Conservation (phyloP, 2,329 filamentous ascomycete species). For the Aspergillus fructus region DNA sequence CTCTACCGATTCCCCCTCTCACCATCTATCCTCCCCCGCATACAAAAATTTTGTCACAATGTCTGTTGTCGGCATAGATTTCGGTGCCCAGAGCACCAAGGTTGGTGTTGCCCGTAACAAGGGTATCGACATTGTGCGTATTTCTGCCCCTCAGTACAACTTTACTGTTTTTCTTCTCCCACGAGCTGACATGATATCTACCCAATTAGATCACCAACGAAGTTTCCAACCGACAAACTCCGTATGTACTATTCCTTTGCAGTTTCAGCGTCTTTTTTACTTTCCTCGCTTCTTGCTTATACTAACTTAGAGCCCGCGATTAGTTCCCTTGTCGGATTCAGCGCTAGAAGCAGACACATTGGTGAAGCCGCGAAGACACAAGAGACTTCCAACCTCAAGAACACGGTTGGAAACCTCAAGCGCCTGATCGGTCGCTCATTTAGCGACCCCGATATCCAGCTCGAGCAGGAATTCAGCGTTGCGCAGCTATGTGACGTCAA, state of each 20-base stretch:
- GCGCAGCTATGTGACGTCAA: slow-evolving; percentile 84
- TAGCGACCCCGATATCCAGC: slow-evolving; percentile 85
- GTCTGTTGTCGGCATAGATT: slow-evolving; percentile 78
- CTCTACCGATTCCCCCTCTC: slow-evolving; percentile 19
- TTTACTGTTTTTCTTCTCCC: slow-evolving; percentile 11
- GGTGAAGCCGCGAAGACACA: slow-evolving; percentile 97
- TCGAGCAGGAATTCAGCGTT: slow-evolving; percentile 89
- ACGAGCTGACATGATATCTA: slow-evolving; percentile 18
- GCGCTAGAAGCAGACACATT: slow-evolving; percentile 87
- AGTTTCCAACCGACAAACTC: slow-evolving; percentile 96
- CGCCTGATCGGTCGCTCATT: slow-evolving; percentile 84
- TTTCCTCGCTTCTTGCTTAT: slow-evolving; percentile 3
- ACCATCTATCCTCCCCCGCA: slow-evolving; percentile 21
- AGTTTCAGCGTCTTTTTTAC: slow-evolving; percentile 3
- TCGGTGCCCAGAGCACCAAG: slow-evolving; percentile 95
- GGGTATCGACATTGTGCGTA: slow-evolving; percentile 96
- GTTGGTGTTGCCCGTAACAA: slow-evolving; percentile 97
- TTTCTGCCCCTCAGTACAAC: slow-evolving; percentile 22
- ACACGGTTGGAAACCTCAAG: slow-evolving; percentile 91
- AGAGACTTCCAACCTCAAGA: slow-evolving; percentile 99
- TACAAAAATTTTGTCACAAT: slow-evolving; percentile 43
- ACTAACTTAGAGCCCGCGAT: slow-evolving; percentile 18
- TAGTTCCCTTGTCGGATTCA: slow-evolving; percentile 92
- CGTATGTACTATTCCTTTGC: slow-evolving; percentile 64
- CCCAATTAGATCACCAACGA: slow-evolving; percentile 85